Conservation (phyloP, 169 alveolate species). For the Theileria equi region DNA sequence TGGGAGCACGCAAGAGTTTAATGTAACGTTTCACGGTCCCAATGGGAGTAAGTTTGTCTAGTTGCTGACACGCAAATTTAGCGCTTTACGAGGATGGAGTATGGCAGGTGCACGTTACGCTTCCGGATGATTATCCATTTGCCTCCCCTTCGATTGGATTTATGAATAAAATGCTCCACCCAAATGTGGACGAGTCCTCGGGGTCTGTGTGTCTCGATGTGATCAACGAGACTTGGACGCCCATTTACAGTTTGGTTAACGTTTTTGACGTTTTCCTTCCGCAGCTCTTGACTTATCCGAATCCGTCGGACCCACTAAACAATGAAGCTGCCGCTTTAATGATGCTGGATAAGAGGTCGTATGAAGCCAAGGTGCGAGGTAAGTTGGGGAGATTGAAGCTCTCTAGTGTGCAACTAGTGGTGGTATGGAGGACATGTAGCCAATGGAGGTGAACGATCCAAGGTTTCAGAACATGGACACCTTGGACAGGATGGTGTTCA, state of each 20-base stretch:
- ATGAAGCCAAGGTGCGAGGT: slow-evolving; percentile 90
- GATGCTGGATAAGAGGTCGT: slow-evolving; percentile 82
- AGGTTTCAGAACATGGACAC: too few species aligned
- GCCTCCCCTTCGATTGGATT: slow-evolving; percentile 97
- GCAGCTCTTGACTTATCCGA: slow-evolving; percentile 93
- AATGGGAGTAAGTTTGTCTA: slow-evolving; percentile 64
- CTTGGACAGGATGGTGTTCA: too few species aligned
- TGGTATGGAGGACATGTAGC: neutral
- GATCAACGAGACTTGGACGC: slow-evolving; percentile 97
- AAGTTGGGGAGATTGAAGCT: slow-evolving; percentile 4
- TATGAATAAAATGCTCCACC: slow-evolving; percentile 89
- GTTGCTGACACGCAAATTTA: slow-evolving; percentile 14
- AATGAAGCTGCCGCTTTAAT: slow-evolving; percentile 94
- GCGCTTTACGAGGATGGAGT: slow-evolving; percentile 86
- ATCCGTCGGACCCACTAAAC: slow-evolving; percentile 94
- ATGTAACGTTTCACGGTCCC: slow-evolving; percentile 79
- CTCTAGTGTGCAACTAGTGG: slow-evolving; percentile 1
- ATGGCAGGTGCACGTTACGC: slow-evolving; percentile 86
- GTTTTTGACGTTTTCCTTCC: slow-evolving; percentile 94
- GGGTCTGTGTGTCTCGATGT: slow-evolving; percentile 97
- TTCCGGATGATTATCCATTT: slow-evolving; percentile 97
- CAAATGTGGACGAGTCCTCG: slow-evolving; percentile 95
- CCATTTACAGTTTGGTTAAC: slow-evolving; percentile 91
- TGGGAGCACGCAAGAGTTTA: slow-evolving; percentile 77
- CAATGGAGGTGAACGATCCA: too few species aligned